Conservation (phyloP, 2,329 filamentous ascomycete species). For the Aspergillus puulaauensis region DNA sequence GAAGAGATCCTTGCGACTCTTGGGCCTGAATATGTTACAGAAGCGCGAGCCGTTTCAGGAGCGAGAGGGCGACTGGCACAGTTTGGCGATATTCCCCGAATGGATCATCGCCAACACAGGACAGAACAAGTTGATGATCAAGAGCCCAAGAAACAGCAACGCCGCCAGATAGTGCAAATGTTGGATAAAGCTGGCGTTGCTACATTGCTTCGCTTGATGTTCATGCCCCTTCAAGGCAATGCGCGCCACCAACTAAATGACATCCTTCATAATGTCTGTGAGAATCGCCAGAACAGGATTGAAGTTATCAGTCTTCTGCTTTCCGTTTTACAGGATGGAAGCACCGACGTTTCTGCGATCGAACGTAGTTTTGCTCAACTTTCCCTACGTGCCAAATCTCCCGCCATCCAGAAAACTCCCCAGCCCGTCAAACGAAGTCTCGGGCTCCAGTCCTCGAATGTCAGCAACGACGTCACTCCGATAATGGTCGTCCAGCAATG, state of each 20-base stretch:
- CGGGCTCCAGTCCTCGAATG: constrained; percentile 57
- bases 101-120: constrained; percentile 39
- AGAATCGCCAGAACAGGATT: constrained; percentile 92
- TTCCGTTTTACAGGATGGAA: constrained; percentile 93
- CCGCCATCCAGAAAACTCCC: constrained; percentile 75
- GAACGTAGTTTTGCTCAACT: constrained; percentile 94
- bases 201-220: constrained; percentile 97
- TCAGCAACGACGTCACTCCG: constrained; percentile 85
- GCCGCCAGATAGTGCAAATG: constrained; percentile 89
- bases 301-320: constrained; percentile 92
- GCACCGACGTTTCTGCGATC: constrained; percentile 86
- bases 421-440: constrained; percentile 74
- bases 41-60: constrained; percentile 72
- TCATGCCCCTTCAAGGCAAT: constrained; percentile 87
- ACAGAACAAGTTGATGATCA: constrained; percentile 45
- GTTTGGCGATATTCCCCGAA: constrained; percentile 45
- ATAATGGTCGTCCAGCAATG: constrained; percentile 96
- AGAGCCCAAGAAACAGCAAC: constrained; percentile 62
- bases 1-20: constrained; percentile 81
- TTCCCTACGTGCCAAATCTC: constrained; percentile 84
- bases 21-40: constrained; percentile 79
- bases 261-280: constrained; percentile 86
- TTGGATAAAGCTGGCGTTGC: constrained; percentile 94
- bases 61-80: constrained; percentile 57
- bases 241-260: constrained; percentile 80